phyloP scores from a whole-genome alignment of 257 asterid genomes.

The Solanum medicagineum region DNA sequence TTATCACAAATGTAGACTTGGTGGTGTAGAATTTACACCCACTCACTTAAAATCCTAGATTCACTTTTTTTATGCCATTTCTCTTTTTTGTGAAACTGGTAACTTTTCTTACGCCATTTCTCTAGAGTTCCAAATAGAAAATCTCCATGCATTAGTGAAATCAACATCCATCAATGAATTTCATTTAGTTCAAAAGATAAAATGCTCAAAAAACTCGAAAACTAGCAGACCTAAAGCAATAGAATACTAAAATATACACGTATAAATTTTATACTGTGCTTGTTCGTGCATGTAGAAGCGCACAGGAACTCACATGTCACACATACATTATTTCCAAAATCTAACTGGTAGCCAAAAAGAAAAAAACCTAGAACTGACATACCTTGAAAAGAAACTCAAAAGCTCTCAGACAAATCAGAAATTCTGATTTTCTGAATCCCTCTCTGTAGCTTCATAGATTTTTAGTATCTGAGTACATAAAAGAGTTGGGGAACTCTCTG shows the following conservation, averaged over 20 bases:
- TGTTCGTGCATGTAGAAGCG: too few species aligned
- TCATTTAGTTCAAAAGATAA: not conserved
- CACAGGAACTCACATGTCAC: not conserved
- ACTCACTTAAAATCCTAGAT: not conserved
- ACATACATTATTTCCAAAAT: not conserved
- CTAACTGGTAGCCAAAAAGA: not conserved
- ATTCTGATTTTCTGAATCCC: not conserved
- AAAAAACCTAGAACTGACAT: not conserved
- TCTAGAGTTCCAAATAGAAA: not conserved
- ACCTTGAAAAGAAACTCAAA: not conserved
- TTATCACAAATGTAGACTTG: not conserved
- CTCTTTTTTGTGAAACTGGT: too few species aligned
- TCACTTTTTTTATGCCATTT: not conserved
- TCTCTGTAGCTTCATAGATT: not conserved
- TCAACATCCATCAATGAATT: not conserved
- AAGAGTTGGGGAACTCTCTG: not conserved
- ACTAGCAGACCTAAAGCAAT: not conserved
- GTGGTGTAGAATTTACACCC: not conserved
- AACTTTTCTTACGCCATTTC: not conserved
- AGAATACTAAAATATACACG: not conserved
- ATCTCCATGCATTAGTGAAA: not conserved
- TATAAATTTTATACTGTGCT: not conserved
- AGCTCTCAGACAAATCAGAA: not conserved
- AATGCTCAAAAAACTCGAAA: not conserved
- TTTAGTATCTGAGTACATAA: not conserved